A percentile compares a stretch with the other conserved stretches of the same genome.
Evolutionary conservation across 345 rosid species (phyloP).

Genomic region (Jatropha curcas): DNA sequence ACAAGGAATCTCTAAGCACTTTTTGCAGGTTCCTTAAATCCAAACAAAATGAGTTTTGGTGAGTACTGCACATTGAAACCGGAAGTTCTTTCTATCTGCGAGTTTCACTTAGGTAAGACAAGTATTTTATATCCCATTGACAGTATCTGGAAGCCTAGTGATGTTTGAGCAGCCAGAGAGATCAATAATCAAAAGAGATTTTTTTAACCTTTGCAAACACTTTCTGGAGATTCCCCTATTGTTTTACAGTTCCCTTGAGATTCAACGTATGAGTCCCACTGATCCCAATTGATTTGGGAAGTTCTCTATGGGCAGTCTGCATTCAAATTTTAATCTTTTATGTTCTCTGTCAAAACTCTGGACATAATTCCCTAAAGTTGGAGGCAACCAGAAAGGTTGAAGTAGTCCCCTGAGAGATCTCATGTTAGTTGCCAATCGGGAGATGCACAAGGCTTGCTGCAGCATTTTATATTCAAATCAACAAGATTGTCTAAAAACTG

Average conservation of each 20-base stretch:
- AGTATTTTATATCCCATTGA: background rate
- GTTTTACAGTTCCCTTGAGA: conserved; percentile 9
- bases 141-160: background rate
- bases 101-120: conserved; percentile 6
- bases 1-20: conserved; percentile 8
- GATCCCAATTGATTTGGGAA: conserved; percentile 4
- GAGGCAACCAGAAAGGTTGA: conserved; percentile 16
- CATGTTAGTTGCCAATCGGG: background rate
- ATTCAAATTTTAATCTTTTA: conserved; percentile 9
- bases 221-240: background rate
- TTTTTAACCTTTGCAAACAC: background rate
- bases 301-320: background rate
- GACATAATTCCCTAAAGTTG: background rate
- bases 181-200: background rate
- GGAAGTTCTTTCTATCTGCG: background rate
- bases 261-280: background rate
- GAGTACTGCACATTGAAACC: conserved; percentile 3
- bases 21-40: conserved; percentile 1
- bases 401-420: conserved; percentile 5
- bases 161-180: conserved; percentile 7
- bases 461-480: background rate
- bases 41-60: background rate
- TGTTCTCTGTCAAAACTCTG: background rate
- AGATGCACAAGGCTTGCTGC: background rate
- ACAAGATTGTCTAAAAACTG: background rate